phyloP scores from a whole-genome alignment of 2,329 filamentous ascomycete genomes.

The Lachnellula hyalina region DNA sequence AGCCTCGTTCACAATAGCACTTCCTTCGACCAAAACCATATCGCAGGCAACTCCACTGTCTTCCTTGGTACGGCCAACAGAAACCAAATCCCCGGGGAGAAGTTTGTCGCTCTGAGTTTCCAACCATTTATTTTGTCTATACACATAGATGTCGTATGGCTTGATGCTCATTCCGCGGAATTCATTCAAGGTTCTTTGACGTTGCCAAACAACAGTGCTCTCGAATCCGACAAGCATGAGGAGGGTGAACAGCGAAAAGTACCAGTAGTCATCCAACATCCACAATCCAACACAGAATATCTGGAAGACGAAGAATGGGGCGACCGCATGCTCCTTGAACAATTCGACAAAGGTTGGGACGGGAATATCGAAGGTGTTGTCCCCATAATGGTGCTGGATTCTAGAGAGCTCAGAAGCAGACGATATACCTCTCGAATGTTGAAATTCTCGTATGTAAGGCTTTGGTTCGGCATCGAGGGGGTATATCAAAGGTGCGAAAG shows the following conservation, averaged over 20 bases:
- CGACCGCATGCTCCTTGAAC: slow-evolving; percentile 97
- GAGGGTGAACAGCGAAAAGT: slow-evolving; percentile 97
- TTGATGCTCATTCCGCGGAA: slow-evolving; percentile 99
- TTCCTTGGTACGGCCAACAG: slow-evolving; percentile 89
- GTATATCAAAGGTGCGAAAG: slow-evolving; percentile 80
- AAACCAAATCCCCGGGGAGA: slow-evolving; percentile 88
- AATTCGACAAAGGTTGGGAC: slow-evolving; percentile 93
- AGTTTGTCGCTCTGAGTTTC: slow-evolving; percentile 88
- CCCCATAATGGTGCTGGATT: slow-evolving; percentile 87
- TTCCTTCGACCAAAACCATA: slow-evolving; percentile 91
- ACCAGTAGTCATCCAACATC: slow-evolving; percentile 99
- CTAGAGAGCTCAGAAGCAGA: slow-evolving; percentile 70
- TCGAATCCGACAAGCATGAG: slow-evolving; percentile 98
- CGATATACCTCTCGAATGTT: slow-evolving; percentile 70
- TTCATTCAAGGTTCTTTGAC: slow-evolving; percentile 89
- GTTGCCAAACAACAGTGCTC: slow-evolving; percentile 98
- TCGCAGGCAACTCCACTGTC: slow-evolving; percentile 96
- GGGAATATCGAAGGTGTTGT: slow-evolving; percentile 95
- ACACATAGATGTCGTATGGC: slow-evolving; percentile 91
- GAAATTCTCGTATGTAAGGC: slow-evolving; percentile 71
- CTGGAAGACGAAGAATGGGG: slow-evolving; percentile 99
- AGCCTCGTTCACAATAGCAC: slow-evolving; percentile 96
- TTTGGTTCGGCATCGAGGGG: slow-evolving; percentile 81
- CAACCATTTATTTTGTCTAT: slow-evolving; percentile 79
- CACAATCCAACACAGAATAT: slow-evolving; percentile 97